Evolutionary conservation across 805 yeast species (phyloP).

Genomic region (Kazachstania kunashirensis): DNA sequence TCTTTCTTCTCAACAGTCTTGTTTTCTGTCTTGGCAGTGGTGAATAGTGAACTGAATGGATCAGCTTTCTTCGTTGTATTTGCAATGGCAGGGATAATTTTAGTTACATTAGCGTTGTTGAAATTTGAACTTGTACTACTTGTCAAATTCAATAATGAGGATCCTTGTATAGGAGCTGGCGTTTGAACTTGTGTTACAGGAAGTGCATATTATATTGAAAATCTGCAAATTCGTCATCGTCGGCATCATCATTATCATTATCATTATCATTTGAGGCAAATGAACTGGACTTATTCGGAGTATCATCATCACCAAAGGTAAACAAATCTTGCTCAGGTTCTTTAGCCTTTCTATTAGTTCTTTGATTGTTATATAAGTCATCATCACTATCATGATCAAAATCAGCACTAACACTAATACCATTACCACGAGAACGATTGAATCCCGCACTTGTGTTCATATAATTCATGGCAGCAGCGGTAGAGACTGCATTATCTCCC

Average conservation of each 20-base stretch:
- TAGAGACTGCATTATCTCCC: slow-evolving; percentile 42
- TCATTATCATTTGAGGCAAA: slow-evolving; percentile 31
- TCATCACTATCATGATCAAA: slow-evolving; percentile 43
- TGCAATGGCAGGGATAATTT: slow-evolving; percentile 30
- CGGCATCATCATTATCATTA: slow-evolving; percentile 34
- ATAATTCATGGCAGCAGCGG: slow-evolving; percentile 16
- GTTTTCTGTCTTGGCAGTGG: slow-evolving; percentile 4
- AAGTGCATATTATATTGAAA: slow-evolving; percentile 52
- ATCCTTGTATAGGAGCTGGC: slow-evolving; percentile 6
- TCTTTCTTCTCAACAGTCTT: slow-evolving; percentile 3
- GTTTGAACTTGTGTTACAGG: slow-evolving; percentile 20
- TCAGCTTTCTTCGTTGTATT: slow-evolving; percentile 40
- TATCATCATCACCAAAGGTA: slow-evolving; percentile 62
- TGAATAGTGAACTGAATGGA: slow-evolving; percentile 62
- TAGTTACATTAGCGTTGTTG: neutral
- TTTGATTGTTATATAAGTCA: slow-evolving; percentile 28
- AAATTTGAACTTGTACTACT: slow-evolving; percentile 13
- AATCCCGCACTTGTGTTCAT: slow-evolving; percentile 26
- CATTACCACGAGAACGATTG: slow-evolving; percentile 15
- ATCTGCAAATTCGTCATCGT: slow-evolving; percentile 72
- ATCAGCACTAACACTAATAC: slow-evolving; percentile 31
- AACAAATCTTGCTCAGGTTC: slow-evolving; percentile 19
- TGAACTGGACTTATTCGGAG: slow-evolving; percentile 15
- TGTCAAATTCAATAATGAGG: slow-evolving; percentile 25
- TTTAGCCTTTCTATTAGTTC: neutral